phyloP scores from a whole-genome alignment of 192 early-diverging fungal species.

The Linnemannia elongata region DNA sequence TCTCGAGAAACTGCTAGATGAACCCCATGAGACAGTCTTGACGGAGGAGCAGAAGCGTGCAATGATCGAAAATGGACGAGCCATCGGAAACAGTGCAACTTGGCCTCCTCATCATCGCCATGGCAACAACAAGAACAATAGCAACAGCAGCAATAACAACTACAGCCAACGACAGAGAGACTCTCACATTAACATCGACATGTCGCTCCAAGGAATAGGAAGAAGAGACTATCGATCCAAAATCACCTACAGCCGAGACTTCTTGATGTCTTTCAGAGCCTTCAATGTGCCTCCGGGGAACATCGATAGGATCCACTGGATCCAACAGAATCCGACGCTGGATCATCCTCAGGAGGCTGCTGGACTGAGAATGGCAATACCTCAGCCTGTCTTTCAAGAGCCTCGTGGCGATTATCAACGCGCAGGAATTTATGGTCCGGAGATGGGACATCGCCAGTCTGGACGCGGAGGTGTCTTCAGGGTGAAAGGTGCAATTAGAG shows the following conservation, averaged over 20 bases:
- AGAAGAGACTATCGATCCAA: neutral
- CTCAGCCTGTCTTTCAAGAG: neutral
- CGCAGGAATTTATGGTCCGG: too few relatives aligned
- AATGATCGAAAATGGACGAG: neutral
- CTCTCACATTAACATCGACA: neutral
- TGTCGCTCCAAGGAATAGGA: neutral
- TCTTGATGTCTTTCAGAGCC: conserved; percentile 13
- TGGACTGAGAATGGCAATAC: neutral
- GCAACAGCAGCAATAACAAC: neutral
- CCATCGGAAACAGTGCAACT: neutral
- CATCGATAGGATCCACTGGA: neutral
- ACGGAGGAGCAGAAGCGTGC: neutral
- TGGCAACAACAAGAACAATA: neutral
- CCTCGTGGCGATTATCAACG: neutral
- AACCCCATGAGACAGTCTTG: neutral
- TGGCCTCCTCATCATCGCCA: neutral
- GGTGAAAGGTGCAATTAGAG: too few relatives aligned
- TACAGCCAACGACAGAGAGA: neutral
- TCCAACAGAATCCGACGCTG: neutral
- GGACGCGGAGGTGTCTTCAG: too few relatives aligned
- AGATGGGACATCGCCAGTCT: too few relatives aligned
- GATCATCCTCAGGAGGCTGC: neutral
- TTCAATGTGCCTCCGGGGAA: neutral
- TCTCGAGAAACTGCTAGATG: neutral
- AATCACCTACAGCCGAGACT: conserved; percentile 17